phyloP scores from a whole-genome alignment of 2,329 filamentous ascomycete genomes.

The Onygenales sp. region DNA sequence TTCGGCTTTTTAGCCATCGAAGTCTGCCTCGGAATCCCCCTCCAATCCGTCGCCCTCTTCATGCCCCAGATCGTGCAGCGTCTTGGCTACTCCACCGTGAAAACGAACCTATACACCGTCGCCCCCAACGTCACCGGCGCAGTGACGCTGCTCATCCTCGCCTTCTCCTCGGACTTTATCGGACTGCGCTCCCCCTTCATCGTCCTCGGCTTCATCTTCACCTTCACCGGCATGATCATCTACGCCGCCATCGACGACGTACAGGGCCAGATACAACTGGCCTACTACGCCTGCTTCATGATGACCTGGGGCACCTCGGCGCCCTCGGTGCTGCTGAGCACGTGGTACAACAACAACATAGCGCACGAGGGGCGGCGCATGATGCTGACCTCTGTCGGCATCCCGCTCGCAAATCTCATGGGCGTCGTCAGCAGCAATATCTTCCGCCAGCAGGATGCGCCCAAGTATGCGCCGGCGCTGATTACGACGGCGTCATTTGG shows the following conservation, averaged over 20 bases:
- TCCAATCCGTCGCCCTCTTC: slow-evolving; percentile 49
- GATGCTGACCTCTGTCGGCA: slow-evolving; percentile 60
- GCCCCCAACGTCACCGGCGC: slow-evolving; percentile 70
- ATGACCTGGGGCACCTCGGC: slow-evolving; percentile 74
- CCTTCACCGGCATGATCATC: slow-evolving; percentile 69
- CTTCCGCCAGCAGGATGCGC: slow-evolving; percentile 53
- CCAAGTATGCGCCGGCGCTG: slow-evolving; percentile 58
- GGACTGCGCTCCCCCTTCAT: slow-evolving; percentile 67
- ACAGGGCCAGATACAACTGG: slow-evolving; percentile 45
- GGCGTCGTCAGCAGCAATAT: slow-evolving; percentile 61
- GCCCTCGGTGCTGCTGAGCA: slow-evolving; percentile 58
- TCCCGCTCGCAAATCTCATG: slow-evolving; percentile 69
- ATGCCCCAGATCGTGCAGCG: slow-evolving; percentile 48
- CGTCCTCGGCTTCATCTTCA: slow-evolving; percentile 61
- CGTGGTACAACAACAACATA: slow-evolving; percentile 77
- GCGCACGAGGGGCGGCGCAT: slow-evolving; percentile 66
- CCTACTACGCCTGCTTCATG: slow-evolving; percentile 71
- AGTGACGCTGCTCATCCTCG: slow-evolving; percentile 60
- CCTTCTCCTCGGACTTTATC: slow-evolving; percentile 58
- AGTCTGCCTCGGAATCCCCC: slow-evolving; percentile 50
- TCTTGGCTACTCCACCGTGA: slow-evolving; percentile 46
- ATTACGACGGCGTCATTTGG: slow-evolving; percentile 57
- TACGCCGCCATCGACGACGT: slow-evolving; percentile 62
- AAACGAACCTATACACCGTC: slow-evolving; percentile 74
- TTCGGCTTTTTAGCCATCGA: slow-evolving; percentile 49